Conservation (phyloP, 805 yeast genomes). For the Yarrowia osloensis region DNA sequence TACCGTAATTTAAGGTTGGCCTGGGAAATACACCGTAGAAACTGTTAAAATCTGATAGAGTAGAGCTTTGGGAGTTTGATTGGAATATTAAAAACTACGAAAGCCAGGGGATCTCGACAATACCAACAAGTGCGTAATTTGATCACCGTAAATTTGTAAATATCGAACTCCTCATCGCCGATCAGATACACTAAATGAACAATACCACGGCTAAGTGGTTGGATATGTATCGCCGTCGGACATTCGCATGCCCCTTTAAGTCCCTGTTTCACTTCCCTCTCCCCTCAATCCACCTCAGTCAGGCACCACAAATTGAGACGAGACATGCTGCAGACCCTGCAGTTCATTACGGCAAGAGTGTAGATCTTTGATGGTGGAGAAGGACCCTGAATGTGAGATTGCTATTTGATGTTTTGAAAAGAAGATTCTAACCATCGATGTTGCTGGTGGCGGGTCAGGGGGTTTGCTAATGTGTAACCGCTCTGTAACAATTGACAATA, state of each 20-base stretch:
- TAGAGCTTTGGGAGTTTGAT: not conserved
- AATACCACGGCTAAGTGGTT: too few relatives aligned
- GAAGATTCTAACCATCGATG: too few relatives aligned
- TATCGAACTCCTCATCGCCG: too few relatives aligned
- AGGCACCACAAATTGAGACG: not conserved
- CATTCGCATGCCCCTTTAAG: too few relatives aligned
- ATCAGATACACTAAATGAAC: too few relatives aligned
- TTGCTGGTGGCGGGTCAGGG: too few relatives aligned
- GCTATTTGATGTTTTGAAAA: not conserved
- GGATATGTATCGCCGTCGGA: too few relatives aligned
- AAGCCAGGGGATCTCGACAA: not conserved
- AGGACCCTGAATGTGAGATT: not conserved
- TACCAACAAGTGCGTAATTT: not conserved
- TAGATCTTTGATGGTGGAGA: not conserved
- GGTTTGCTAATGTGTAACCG: too few relatives aligned
- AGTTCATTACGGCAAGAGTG: not conserved
- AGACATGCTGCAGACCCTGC: constrained; percentile 16
- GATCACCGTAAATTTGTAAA: too few relatives aligned
- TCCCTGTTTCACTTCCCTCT: not conserved
- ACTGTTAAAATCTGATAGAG: too few relatives aligned
- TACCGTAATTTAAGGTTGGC: not conserved
- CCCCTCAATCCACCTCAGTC: not conserved
- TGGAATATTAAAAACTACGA: not conserved
- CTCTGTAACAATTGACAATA: too few relatives aligned
- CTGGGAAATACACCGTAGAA: not conserved